Evolutionary conservation across 2,329 filamentous ascomycete genomes (phyloP).

Genomic region (Sporothrix protearum): DNA sequence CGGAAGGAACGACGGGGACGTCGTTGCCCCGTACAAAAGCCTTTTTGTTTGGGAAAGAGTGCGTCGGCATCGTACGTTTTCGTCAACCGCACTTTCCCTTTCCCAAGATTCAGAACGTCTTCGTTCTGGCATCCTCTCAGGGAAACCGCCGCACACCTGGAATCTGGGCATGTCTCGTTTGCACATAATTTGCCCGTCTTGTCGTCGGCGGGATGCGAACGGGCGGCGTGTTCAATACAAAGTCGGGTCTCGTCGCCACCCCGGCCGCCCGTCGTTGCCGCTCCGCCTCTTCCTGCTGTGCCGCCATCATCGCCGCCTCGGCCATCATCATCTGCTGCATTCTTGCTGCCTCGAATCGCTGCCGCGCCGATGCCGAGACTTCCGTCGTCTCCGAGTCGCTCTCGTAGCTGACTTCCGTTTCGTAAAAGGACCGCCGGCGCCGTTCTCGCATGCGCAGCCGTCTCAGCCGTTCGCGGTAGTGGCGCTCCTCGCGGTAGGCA

Average conservation of each 20-base stretch:
- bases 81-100: background rate
- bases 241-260: conserved; percentile 4
- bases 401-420: conserved; percentile 4
- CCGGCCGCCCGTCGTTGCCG: conserved; percentile 1
- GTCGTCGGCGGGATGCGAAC: conserved; percentile 25
- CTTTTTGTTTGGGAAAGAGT: background rate
- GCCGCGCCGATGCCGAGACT: background rate
- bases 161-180: conserved; percentile 17
- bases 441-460: background rate
- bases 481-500: background rate
- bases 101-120: background rate
- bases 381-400: background rate
- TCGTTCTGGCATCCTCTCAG: background rate
- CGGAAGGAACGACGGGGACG: background rate
- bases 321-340: conserved; percentile 11
- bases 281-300: background rate
- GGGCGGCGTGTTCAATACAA: conserved; percentile 26
- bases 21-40: background rate
- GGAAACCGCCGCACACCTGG: conserved; percentile 1
- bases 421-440: background rate
- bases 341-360: background rate
- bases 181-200: conserved; percentile 18
- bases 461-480: background rate
- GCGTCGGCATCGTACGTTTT: background rate
- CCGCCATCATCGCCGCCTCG: background rate